These are phyloP conservation scores for Hygrocybe coccinea DNA, from an alignment of 768 basidiomycete species.

Conservation along the genomic window DNA sequence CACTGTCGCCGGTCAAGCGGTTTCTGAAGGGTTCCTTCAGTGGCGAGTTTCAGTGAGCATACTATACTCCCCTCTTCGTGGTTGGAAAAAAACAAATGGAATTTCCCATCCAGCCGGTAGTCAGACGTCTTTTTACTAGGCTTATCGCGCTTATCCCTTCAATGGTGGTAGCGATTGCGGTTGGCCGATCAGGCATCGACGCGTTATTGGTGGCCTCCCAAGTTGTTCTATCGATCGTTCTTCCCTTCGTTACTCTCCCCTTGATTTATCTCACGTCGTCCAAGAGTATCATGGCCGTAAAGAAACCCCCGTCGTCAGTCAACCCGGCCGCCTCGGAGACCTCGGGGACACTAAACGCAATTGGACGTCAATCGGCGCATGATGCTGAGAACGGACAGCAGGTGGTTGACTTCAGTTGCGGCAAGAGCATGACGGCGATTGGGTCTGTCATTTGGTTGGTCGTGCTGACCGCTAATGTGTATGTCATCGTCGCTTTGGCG, in stretches of 20 bases:
- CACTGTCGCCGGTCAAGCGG: slow-evolving; percentile 85
- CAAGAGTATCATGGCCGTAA: slow-evolving; percentile 66
- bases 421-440: slow-evolving; percentile 43
- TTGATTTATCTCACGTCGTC: slow-evolving; percentile 73
- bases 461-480: slow-evolving; percentile 67
- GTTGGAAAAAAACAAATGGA: slow-evolving; percentile 26
- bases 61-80: background rate
- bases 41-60: slow-evolving; percentile 64
- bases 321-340: background rate
- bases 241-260: slow-evolving; percentile 83
- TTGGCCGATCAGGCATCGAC: slow-evolving; percentile 68
- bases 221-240: slow-evolving; percentile 75
- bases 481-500: slow-evolving; percentile 62
- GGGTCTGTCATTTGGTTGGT: slow-evolving; percentile 61
- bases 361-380: background rate
- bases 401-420: slow-evolving; percentile 61
- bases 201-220: slow-evolving; percentile 81
- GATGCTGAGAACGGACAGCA: slow-evolving; percentile 25
- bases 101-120: slow-evolving; percentile 59
- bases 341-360: background rate
- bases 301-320: slow-evolving; percentile 28
- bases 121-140: slow-evolving; percentile 81
- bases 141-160: slow-evolving; percentile 79
- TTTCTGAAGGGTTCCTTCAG: slow-evolving; percentile 83
- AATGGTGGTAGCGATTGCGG: slow-evolving; percentile 66